Base-by-base conservation (phyloP, 108 stramenopile genomes). In the Cyclotella distinguenda region DNA sequence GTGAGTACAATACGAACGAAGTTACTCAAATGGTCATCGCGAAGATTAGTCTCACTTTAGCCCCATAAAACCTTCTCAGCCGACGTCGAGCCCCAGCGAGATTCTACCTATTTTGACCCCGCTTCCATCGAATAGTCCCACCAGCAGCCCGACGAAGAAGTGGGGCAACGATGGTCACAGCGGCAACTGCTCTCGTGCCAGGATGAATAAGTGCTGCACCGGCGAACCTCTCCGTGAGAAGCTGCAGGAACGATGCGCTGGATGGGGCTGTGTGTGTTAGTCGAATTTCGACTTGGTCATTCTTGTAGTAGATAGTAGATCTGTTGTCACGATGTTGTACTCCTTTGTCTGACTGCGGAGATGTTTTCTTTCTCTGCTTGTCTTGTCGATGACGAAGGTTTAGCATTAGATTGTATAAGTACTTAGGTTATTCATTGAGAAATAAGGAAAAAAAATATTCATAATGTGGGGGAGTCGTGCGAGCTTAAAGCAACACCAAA, bases 151-250 rank as follows among this genome's bases (percentile, higher is more conserved):
- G 2, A 23, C 23, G 22, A 23, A 23, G 47, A 48, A 48, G 47
- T 19, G 47, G 18, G 47, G 23, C 10, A 31, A 31, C 2, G 51
- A 52, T 8, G 51, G 51, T 16, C 27, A 52, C 30, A 31, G 2
- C 28, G n/a, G n/a, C n/a, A n/a, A n/a, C n/a, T 55, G 54, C 23
- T 34, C 35, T 18, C 54, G 54, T 34, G 54, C 54, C 16, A 35
- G 34, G 34, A 55, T 36, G 18, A 55, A 55, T 35, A 55, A 55
- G 19, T 55, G 54, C 34, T 55, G 54, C 34, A 55, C 54, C 6
- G 54, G 54, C 25, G 54, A 55, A 21, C 3, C 54, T 12, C 54
- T 55, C 19, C 54, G 54, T 35, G 2, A 34, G 22, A 55, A 55
- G 6, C 11, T 55, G 54, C 35, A 34, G 25, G 35, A 12, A 26